phyloP scores from a whole-genome alignment of 1,284 basidiomycete genomes.

The Heliocybe sulcata region DNA sequence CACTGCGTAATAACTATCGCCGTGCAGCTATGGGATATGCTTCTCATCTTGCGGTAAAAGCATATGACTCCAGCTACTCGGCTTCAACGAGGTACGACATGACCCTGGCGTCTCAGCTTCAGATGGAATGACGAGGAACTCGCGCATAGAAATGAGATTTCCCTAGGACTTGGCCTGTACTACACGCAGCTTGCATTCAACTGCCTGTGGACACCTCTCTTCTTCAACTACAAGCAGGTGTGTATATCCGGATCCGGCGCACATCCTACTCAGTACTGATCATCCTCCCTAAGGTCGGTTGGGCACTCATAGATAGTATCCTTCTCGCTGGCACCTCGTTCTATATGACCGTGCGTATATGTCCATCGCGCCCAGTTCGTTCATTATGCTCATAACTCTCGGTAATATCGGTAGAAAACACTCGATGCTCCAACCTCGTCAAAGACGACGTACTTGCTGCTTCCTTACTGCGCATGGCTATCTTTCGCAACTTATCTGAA shows the following conservation, averaged over 20 bases:
- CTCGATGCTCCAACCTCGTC: slow-evolving; percentile 43
- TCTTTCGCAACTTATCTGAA: slow-evolving; percentile 68
- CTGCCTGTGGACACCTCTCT: slow-evolving; percentile 65
- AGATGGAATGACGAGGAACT: not conserved
- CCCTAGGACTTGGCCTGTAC: slow-evolving; percentile 55
- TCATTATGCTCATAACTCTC: slow-evolving; percentile 3
- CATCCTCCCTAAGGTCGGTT: slow-evolving; percentile 31
- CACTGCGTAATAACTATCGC: not conserved
- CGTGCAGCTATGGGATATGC: slow-evolving; percentile 62
- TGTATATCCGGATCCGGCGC: too few species aligned
- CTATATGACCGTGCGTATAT: slow-evolving; percentile 50
- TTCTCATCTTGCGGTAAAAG: slow-evolving; percentile 56
- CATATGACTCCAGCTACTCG: slow-evolving; percentile 38
- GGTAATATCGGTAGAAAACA: slow-evolving; percentile 37
- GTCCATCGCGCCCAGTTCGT: not conserved
- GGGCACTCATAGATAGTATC: slow-evolving; percentile 56
- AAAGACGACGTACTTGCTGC: slow-evolving; percentile 46
- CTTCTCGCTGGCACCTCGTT: slow-evolving; percentile 53
- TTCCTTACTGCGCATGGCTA: slow-evolving; percentile 62
- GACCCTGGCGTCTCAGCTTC: not conserved
- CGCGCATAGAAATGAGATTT: slow-evolving; percentile 34
- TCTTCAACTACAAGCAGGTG: slow-evolving; percentile 54
- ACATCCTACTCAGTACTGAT: too few species aligned
- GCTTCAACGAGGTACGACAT: slow-evolving; percentile 28
- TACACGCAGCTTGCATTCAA: slow-evolving; percentile 68